Conservation (phyloP, 2,329 filamentous ascomycete species). For the Dryadomyces quercus-mongolicae region DNA sequence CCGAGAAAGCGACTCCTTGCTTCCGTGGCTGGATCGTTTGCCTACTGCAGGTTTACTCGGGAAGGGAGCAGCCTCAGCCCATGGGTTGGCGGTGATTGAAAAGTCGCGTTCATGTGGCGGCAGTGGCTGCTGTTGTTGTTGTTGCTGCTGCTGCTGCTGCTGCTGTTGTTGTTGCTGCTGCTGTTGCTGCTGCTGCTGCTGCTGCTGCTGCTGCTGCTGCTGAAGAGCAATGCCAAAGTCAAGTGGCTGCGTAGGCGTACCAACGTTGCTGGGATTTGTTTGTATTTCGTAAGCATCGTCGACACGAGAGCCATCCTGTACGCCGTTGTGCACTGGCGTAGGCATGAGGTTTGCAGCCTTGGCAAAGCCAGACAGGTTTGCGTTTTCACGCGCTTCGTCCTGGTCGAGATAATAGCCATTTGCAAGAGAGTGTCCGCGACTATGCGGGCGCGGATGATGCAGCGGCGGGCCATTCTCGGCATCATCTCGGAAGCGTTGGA, state of each 20-base stretch:
- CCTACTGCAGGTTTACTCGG: conserved; percentile 23
- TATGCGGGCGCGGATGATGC: conserved; percentile 65
- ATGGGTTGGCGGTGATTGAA: conserved; percentile 50
- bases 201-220: conserved; percentile 34
- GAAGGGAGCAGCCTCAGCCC: conserved; percentile 39
- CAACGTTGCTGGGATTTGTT: conserved; percentile 61
- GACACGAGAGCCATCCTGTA: conserved; percentile 15
- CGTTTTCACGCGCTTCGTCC: conserved; percentile 29
- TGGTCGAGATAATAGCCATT: conserved; percentile 52
- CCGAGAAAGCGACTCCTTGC: conserved; percentile 61
- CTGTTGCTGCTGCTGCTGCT: too few species aligned
- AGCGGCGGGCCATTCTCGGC: conserved; percentile 43
- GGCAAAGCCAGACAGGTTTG: conserved; percentile 23
- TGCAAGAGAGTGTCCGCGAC: conserved; percentile 57
- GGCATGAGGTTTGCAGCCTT: conserved; percentile 19
- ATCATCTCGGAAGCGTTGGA: conserved; percentile 40
- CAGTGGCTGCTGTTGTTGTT: conserved; percentile 12
- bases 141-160: too few species aligned
- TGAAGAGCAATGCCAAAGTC: conserved; percentile 33
- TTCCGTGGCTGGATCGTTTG: conserved; percentile 45
- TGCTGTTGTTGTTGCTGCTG: too few species aligned
- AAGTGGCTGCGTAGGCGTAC: conserved; percentile 45
- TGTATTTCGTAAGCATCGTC: conserved; percentile 54
- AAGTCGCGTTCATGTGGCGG: conserved; percentile 36
- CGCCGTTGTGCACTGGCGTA: conserved; percentile 16